Evolutionary conservation across 257 asterid genomes (phyloP).

Genomic region (Solanum tarapatanum): DNA sequence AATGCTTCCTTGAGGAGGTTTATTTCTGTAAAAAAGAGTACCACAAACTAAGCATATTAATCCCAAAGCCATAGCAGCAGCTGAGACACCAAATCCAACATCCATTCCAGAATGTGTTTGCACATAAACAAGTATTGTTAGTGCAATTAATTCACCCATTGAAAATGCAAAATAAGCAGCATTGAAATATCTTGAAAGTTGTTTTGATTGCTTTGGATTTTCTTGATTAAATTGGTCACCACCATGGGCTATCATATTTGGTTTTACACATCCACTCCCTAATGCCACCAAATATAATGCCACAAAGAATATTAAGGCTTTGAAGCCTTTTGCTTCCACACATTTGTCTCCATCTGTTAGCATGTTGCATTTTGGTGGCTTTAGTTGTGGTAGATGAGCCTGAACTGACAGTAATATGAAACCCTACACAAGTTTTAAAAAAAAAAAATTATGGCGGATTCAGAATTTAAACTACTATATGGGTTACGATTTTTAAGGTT

Average conservation of each 20-base stretch:
- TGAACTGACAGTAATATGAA: conserved; percentile 79
- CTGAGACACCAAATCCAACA: conserved; percentile 80
- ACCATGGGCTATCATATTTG: conserved; percentile 93
- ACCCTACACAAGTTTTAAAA: conserved; percentile 28
- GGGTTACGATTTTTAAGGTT: neutral
- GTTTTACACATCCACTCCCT: conserved; percentile 95
- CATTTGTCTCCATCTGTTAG: conserved; percentile 20
- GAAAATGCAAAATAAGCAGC: conserved; percentile 93
- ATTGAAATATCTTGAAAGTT: conserved; percentile 73
- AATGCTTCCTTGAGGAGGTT: conserved; percentile 75
- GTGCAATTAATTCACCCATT: conserved; percentile 65
- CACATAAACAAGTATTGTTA: conserved; percentile 70
- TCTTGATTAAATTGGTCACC: conserved; percentile 68
- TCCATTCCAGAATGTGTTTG: conserved; percentile 99
- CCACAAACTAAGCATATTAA: conserved; percentile 53
- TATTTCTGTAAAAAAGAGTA: conserved; percentile 45
- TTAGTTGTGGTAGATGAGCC: conserved; percentile 89
- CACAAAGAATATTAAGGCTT: conserved; percentile 52
- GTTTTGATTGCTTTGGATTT: conserved; percentile 42
- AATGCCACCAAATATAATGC: conserved; percentile 85
- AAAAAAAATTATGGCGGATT: neutral
- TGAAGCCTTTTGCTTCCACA: conserved; percentile 59
- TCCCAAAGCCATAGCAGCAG: conserved; percentile 83
- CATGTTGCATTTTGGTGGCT: conserved; percentile 70
- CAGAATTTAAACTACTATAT: neutral